A percentile compares a stretch with the other conserved stretches of the same genome.
Evolutionary conservation across 179 eudicot species (phyloP).

Genomic region (Spinacia oleracea): DNA sequence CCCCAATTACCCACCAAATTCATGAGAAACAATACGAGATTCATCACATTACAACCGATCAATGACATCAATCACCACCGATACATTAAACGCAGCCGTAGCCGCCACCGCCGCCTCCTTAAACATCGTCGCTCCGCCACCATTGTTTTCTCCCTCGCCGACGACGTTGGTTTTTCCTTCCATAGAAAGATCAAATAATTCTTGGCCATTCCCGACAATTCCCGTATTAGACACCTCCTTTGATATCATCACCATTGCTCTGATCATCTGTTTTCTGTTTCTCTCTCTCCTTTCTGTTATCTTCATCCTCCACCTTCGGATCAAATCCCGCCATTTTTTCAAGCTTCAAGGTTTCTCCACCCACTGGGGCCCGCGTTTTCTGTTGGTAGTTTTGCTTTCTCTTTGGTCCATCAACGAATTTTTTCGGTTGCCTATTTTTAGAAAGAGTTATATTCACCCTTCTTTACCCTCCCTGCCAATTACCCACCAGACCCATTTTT

Average conservation of each 20-base stretch:
- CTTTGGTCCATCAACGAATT: slow-evolving; percentile 53
- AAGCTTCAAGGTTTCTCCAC: slow-evolving; percentile 51
- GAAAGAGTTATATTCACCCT: slow-evolving; percentile 26
- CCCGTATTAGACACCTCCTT: slow-evolving; percentile 35
- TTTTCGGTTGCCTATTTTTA: slow-evolving; percentile 50
- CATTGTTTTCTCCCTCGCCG: slow-evolving; percentile 6
- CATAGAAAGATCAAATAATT: neutral
- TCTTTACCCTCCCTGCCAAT: slow-evolving; percentile 35
- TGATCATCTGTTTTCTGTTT: slow-evolving; percentile 42
- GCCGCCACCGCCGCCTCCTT: slow-evolving; percentile 7
- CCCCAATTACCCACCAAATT: neutral
- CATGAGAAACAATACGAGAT: slow-evolving; percentile 2
- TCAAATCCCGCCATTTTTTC: slow-evolving; percentile 37
- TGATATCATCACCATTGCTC: slow-evolving; percentile 43
- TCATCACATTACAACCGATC: slow-evolving; percentile 12
- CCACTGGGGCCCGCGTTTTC: slow-evolving; percentile 59
- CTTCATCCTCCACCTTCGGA: slow-evolving; percentile 50
- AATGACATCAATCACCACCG: slow-evolving; percentile 31
- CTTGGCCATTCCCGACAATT: slow-evolving; percentile 17
- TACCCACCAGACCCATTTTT: slow-evolving; percentile 40
- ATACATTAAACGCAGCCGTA: slow-evolving; percentile 1
- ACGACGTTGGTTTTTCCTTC: neutral
- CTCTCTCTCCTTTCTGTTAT: slow-evolving; percentile 48
- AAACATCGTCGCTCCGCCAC: neutral
- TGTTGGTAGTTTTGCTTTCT: slow-evolving; percentile 43